Percentiles rank a stretch among this genome's conserved stretches.
Conservation (phyloP, 768 basidiomycete genomes). For the Mycena filopes region DNA sequence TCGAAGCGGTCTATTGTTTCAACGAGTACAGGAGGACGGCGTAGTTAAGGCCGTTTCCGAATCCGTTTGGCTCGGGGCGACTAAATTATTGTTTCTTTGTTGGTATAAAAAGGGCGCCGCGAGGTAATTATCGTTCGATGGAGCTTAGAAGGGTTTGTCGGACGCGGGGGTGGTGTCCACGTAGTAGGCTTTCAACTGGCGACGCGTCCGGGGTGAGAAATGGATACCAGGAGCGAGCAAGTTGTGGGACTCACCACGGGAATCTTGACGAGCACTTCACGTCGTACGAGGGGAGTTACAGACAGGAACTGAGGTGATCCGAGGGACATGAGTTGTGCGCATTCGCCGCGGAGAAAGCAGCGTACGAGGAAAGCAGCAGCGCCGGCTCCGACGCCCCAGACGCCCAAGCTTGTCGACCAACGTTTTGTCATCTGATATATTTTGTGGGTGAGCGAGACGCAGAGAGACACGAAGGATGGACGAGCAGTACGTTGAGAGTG, state of each 20-base stretch:
- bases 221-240: slow-evolving; percentile 4
- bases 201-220: slow-evolving; percentile 16
- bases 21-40: too few relatives aligned
- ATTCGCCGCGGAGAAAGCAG: slow-evolving; percentile 26
- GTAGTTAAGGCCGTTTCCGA: too few relatives aligned
- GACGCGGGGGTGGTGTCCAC: slow-evolving; percentile 83
- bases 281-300: slow-evolving; percentile 86
- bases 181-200: slow-evolving; percentile 75
- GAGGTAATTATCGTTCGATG: slow-evolving; percentile 32
- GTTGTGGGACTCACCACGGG: slow-evolving; percentile 69
- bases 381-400: slow-evolving; percentile 81
- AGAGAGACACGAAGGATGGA: not conserved
- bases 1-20: too few relatives aligned
- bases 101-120: slow-evolving; percentile 18
- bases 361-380: slow-evolving; percentile 75
- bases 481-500: slow-evolving; percentile 31
- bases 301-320: slow-evolving; percentile 68
- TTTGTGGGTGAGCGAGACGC: slow-evolving; percentile 3
- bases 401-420: slow-evolving; percentile 69
- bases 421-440: slow-evolving; percentile 57
- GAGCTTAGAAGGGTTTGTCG: slow-evolving; percentile 83
- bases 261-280: slow-evolving; percentile 75
- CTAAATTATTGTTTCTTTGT: slow-evolving; percentile 30
- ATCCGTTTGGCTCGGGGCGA: too few relatives aligned
- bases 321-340: slow-evolving; percentile 14